Evolutionary conservation across 441 rosid genomes (phyloP).

Genomic region (Populus tomentosa): DNA sequence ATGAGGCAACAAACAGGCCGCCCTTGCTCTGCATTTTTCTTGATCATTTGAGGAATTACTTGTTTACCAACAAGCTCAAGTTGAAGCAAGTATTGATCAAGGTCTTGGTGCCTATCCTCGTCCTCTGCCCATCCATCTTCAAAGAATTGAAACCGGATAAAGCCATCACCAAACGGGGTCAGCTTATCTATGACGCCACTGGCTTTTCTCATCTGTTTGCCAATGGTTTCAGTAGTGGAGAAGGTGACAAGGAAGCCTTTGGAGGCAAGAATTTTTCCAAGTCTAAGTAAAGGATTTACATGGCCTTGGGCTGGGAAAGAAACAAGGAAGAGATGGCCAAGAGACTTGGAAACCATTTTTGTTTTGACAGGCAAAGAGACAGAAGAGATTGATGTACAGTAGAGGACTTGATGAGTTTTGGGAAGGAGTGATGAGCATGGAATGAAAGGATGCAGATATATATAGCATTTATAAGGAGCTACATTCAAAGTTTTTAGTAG

Average conservation of each 20-base stretch:
- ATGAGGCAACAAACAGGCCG: constrained; percentile 69
- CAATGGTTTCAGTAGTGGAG: constrained; percentile 42
- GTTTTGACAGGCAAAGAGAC: neutral
- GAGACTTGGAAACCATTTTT: constrained; percentile 35
- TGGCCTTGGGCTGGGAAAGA: constrained; percentile 80
- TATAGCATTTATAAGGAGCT: too few species aligned
- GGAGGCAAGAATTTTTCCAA: constrained; percentile 69
- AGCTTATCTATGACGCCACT: constrained; percentile 36
- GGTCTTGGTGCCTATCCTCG: constrained; percentile 39
- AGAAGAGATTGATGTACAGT: neutral
- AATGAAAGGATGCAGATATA: neutral
- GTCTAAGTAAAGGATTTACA: constrained; percentile 70
- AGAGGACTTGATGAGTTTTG: neutral
- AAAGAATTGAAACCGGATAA: constrained; percentile 62
- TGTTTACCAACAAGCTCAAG: constrained; percentile 50
- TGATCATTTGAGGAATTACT: constrained; percentile 40
- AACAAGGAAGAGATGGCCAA: constrained; percentile 60
- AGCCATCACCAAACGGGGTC: constrained; percentile 56
- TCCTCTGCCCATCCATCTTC: constrained; percentile 52
- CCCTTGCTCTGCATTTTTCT: constrained; percentile 35
- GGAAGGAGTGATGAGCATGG: neutral
- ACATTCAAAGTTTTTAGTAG: too few species aligned
- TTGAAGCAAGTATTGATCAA: constrained; percentile 36
- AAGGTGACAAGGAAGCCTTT: constrained; percentile 70
- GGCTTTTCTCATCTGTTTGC: constrained; percentile 44